Percentiles rank a stretch among this genome's conserved stretches.
Conservation (phyloP, 2,329 filamentous ascomycete species). For the Xenoacremonium recifei region DNA sequence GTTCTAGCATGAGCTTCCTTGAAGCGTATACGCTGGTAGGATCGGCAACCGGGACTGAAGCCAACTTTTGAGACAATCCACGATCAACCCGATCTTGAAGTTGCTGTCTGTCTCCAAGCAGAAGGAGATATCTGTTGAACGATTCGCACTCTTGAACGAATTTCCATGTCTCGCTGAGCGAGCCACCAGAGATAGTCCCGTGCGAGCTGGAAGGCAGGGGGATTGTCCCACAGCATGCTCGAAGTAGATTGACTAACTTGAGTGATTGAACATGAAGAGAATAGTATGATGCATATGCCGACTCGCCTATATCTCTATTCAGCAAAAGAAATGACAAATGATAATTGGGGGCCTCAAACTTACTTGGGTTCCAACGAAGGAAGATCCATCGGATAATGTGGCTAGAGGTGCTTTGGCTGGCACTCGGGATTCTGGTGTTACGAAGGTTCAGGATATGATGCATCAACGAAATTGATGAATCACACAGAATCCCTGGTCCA, state of each 20-base stretch:
- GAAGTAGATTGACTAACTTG: conserved; percentile 68
- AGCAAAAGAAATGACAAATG: not conserved
- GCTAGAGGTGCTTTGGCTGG: conserved; percentile 64
- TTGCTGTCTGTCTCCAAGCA: conserved; percentile 38
- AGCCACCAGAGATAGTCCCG: conserved; percentile 43
- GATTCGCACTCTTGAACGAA: conserved; percentile 40
- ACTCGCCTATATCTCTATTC: conserved; percentile 51
- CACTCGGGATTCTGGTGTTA: conserved; percentile 66
- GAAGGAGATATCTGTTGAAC: conserved; percentile 54
- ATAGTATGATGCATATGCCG: conserved; percentile 63
- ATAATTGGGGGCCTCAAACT: conserved; percentile 21
- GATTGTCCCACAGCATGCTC: conserved; percentile 61
- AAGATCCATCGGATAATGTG: conserved; percentile 81
- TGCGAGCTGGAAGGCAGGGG: conserved; percentile 29
- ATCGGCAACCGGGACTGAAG: conserved; percentile 26
- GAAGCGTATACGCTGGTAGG: conserved; percentile 37
- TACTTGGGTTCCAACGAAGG: conserved; percentile 79
- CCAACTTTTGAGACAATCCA: conserved; percentile 5
- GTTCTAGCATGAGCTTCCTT: conserved; percentile 52
- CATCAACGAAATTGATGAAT: conserved; percentile 76
- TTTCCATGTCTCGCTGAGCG: conserved; percentile 48
- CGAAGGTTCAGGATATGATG: conserved; percentile 63
- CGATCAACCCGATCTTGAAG: conserved; percentile 1
- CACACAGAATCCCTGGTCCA: conserved; percentile 75
- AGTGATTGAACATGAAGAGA: conserved; percentile 62